These are phyloP conservation scores for Saturnispora gosingensis DNA, from an alignment of 805 yeast species.

Conservation along the genomic window DNA sequence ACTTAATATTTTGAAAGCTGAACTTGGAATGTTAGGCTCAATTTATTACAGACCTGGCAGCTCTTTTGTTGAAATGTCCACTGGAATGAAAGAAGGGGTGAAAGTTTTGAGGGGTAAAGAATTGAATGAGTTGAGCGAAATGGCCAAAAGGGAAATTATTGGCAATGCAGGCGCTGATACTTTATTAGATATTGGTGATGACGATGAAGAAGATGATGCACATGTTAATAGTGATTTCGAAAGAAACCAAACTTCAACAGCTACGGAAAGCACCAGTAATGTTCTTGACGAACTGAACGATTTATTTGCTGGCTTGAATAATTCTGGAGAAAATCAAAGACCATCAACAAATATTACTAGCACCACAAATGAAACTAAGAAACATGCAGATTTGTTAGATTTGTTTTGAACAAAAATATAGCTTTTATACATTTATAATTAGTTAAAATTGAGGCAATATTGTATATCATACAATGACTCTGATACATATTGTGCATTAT, in stretches of 20 bases:
- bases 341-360: neutral
- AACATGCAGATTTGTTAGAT: slow-evolving; percentile 9
- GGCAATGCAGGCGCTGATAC: slow-evolving; percentile 58
- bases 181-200: slow-evolving; percentile 77
- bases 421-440: neutral
- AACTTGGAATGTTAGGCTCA: slow-evolving; percentile 77
- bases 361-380: neutral
- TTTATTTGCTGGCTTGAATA: slow-evolving; percentile 36
- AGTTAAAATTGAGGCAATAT: neutral
- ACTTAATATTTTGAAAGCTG: slow-evolving; percentile 59
- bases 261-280: slow-evolving; percentile 22
- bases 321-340: neutral
- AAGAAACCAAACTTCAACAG: slow-evolving; percentile 11
- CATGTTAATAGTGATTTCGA: neutral
- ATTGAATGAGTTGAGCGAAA: slow-evolving; percentile 66
- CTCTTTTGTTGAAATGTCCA: slow-evolving; percentile 25
- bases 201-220: slow-evolving; percentile 24
- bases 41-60: slow-evolving; percentile 80
- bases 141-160: slow-evolving; percentile 70
- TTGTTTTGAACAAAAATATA: slow-evolving; percentile 2
- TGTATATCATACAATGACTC: neutral
- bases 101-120: slow-evolving; percentile 36
- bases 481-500: neutral
- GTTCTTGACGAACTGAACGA: slow-evolving; percentile 71
- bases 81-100: neutral